Percentiles rank a stretch among this genome's conserved stretches.
phyloP scores from a whole-genome alignment of 1,139 yeast species.

The Spencermartinsiella ligniputridi region DNA sequence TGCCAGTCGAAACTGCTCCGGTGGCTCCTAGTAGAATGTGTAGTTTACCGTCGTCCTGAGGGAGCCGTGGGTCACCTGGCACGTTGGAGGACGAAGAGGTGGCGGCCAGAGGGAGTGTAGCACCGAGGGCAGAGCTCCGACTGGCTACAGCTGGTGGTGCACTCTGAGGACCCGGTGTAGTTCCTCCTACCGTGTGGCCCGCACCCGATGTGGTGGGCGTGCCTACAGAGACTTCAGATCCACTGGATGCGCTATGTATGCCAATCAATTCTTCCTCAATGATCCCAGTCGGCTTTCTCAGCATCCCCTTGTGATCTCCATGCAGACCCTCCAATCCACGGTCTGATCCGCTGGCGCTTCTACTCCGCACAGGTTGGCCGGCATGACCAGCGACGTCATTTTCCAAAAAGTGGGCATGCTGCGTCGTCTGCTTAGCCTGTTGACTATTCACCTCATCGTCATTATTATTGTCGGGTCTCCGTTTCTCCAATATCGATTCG shows the following conservation, averaged over 20 bases:
- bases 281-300: background rate
- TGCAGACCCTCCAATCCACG: constrained; percentile 6
- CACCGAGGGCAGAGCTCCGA: background rate
- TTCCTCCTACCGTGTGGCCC: background rate
- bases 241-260: background rate
- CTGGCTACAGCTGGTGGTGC: background rate
- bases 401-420: constrained; percentile 77
- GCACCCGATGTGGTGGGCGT: background rate
- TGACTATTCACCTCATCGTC: background rate
- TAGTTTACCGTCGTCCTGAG: constrained; percentile 85
- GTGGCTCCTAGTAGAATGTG: constrained; percentile 88
- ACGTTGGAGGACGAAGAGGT: constrained; percentile 3
- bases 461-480: constrained; percentile 3
- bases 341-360: constrained; percentile 37
- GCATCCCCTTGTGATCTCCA: constrained; percentile 1
- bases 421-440: constrained; percentile 56
- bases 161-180: background rate
- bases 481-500: constrained; percentile 15
- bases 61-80: constrained; percentile 67
- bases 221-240: background rate
- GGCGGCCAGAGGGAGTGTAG: background rate
- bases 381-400: constrained; percentile 63
- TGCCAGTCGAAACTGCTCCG: constrained; percentile 77
- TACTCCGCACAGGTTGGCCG: constrained; percentile 35
- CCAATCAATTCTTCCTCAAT: background rate